A percentile compares a stretch with the other conserved stretches of the same genome.
Evolutionary conservation across 306 rosid species (phyloP).

Genomic region (Quercus ilex): DNA sequence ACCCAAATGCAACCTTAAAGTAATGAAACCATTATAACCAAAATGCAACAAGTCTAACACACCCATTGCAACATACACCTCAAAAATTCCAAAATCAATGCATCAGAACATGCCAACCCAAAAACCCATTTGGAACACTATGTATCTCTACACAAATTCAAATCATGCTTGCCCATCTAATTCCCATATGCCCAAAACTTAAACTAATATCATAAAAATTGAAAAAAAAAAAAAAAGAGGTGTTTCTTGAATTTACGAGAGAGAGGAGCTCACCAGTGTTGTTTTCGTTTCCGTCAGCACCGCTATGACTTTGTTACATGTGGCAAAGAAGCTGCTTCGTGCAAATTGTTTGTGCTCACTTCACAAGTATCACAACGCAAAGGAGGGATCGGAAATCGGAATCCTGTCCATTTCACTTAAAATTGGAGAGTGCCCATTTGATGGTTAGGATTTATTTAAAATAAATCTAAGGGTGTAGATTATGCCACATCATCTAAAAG

Average conservation of each 20-base stretch:
- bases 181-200: too few species aligned
- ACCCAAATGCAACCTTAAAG: background rate
- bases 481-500: too few species aligned
- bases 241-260: background rate
- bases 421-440: too few species aligned
- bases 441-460: too few species aligned
- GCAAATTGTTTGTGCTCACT: too few species aligned
- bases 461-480: too few species aligned
- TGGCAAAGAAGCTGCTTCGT: background rate
- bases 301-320: background rate
- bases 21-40: background rate
- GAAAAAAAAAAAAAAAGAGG: background rate
- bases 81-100: background rate
- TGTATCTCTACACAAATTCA: background rate
- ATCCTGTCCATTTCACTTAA: too few species aligned
- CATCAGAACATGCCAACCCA: background rate
- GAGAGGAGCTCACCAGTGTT: background rate
- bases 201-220: too few species aligned
- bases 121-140: background rate
- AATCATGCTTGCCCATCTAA: background rate
- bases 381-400: too few species aligned
- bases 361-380: too few species aligned
- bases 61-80: background rate
- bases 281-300: background rate
- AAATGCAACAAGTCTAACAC: background rate